Evolutionary conservation across 352 stramenopile genomes (phyloP), one percentile per base, ranked within the genome.

Genomic region (Globisporangium orthogonon): DNA sequence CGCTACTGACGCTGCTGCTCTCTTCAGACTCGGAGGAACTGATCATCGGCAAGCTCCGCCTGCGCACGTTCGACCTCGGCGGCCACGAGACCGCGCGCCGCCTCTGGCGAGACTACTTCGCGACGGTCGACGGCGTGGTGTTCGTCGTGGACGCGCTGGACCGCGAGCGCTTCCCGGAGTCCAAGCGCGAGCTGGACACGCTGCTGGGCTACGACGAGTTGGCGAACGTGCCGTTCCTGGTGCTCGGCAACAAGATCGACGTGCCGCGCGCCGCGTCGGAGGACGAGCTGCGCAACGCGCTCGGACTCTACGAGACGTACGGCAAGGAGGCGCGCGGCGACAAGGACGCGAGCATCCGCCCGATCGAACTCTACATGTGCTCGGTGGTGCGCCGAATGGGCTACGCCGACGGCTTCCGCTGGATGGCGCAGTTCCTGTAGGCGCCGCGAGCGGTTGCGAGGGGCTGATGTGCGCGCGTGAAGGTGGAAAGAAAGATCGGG

Each of bases 181-280:
- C 97, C 2, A 99, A 99, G 82, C 93, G 96, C 45, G 97, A 99
- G 73, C 83, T 99, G 31, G 96, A 99, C 79, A 94, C 87, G 52
- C 68, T 99, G 45, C 83, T 99, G 51, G 96, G 91, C 46, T 97
- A 96, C 69, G 97, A 99, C 57, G 96, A 99, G 73, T 82, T 99
- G 56, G 83, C 89, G 43, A 98, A 98, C 72, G 96, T 99, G 58
- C 97, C 97, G 46, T 99, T 99, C 77, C 83, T 99, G 7, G 94
- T 99, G 63, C 86, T 99, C 11, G 97, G 97, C 67, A 99, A 99
- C 85, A 99, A 99, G 84, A 99, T 99, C 73, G 97, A 99, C 74
- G 91, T 99, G 66, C 88, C 93, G 17, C 88, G 78, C 60, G 97
- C 97, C 11, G 96, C 95, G 17, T 98, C 89, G n/a, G 97, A 99